Percentiles rank a stretch among this genome's conserved stretches.
Conservation (phyloP, 495 filamentous ascomycete species). For the Amniculicola lignicola region DNA sequence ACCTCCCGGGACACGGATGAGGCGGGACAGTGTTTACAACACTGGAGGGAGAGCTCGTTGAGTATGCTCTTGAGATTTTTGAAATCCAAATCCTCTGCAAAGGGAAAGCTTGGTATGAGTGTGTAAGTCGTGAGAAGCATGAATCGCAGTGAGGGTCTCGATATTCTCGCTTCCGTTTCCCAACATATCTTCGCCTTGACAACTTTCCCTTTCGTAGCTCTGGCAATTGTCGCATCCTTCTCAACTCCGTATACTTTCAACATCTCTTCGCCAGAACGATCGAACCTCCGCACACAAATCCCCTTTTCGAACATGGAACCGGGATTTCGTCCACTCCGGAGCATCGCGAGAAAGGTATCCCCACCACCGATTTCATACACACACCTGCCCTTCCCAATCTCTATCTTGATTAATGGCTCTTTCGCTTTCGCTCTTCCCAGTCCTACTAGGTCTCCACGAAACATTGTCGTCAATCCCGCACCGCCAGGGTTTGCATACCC, state of each 20-base stretch:
- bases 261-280: neutral
- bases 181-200: neutral
- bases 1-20: neutral
- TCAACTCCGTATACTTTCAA: neutral
- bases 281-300: neutral
- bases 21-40: neutral
- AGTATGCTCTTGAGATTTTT: neutral
- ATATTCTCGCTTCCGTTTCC: neutral
- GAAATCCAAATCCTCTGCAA: neutral
- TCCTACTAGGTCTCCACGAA: too few species aligned
- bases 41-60: neutral
- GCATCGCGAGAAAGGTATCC: neutral
- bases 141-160: neutral
- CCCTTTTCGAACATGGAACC: neutral
- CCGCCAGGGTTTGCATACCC: neutral
- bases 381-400: neutral
- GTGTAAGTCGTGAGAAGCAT: neutral
- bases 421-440: neutral
- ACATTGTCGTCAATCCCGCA: neutral
- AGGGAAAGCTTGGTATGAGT: neutral
- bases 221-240: neutral
- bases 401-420: neutral
- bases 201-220: too few species aligned
- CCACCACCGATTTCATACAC: neutral
- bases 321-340: neutral